These are phyloP conservation scores for Taphrina confusa DNA, from an alignment of 1,139 yeast species.

Conservation along the genomic window DNA sequence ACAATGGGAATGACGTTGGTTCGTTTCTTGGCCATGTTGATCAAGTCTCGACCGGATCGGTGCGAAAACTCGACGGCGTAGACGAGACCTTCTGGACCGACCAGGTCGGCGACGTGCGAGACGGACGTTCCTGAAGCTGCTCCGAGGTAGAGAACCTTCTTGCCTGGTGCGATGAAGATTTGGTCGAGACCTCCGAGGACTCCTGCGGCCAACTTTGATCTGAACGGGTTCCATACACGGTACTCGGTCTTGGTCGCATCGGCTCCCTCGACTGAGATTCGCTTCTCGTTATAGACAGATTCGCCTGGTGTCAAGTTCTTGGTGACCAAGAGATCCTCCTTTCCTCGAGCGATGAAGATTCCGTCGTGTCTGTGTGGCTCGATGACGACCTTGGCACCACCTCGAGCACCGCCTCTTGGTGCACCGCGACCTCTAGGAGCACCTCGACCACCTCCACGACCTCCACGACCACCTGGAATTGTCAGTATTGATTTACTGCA, in stretches of 20 bases:
- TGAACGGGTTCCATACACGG: conserved; percentile 99
- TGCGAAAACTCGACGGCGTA: conserved; percentile 99
- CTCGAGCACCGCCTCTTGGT: conserved; percentile 70
- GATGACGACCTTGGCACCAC: conserved; percentile 93
- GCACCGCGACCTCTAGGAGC: conserved; percentile 50
- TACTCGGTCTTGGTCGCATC: conserved; percentile 89
- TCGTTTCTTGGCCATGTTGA: conserved; percentile 99
- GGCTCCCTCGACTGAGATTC: conserved; percentile 88
- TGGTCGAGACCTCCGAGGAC: conserved; percentile 99
- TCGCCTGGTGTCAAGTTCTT: conserved; percentile 98
- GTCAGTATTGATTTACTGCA: not conserved
- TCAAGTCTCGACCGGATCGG: conserved; percentile 99
- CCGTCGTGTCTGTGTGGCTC: conserved; percentile 97
- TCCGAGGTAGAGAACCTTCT: conserved; percentile 95
- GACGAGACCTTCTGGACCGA: conserved; percentile 98
- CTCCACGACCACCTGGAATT: conserved; percentile 24
- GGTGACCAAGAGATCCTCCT: conserved; percentile 96
- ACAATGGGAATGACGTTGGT: conserved; percentile 97
- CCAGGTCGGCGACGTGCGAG: conserved; percentile 96
- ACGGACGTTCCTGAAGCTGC: conserved; percentile 99
- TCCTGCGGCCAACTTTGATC: conserved; percentile 99
- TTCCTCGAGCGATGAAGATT: conserved; percentile 98
- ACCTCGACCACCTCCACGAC: conserved; percentile 40
- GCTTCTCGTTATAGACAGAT: conserved; percentile 93
- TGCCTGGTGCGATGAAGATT: conserved; percentile 95